A percentile compares a stretch with the other conserved stretches of the same genome.
phyloP scores from a whole-genome alignment of 1,139 yeast species.

The Hanseniaspora uvarum region DNA sequence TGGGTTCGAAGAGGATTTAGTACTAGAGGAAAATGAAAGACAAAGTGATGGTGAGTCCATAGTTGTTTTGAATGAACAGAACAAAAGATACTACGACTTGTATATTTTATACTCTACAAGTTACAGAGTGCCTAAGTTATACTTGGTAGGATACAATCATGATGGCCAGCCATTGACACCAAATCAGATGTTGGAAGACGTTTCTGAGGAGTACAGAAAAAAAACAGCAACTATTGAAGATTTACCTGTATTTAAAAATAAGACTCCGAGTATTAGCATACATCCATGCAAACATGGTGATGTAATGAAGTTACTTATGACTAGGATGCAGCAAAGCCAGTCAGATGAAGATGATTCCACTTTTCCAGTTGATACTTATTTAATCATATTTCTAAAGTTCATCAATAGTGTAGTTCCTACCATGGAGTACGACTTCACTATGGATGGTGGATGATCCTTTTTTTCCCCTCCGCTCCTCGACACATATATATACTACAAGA shows the following conservation, averaged over 20 bases:
- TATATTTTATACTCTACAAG: slow-evolving; percentile 90
- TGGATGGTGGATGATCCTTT: slow-evolving; percentile 68
- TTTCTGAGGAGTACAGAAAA: slow-evolving; percentile 79
- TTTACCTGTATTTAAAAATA: slow-evolving; percentile 57
- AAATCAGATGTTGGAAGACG: slow-evolving; percentile 86
- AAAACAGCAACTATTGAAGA: slow-evolving; percentile 94
- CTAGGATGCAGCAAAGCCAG: slow-evolving; percentile 37
- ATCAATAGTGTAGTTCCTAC: slow-evolving; percentile 97
- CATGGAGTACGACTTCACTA: slow-evolving; percentile 90
- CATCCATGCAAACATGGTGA: slow-evolving; percentile 95
- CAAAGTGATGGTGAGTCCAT: slow-evolving; percentile 32
- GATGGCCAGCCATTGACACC: slow-evolving; percentile 83
- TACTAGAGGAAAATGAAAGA: slow-evolving; percentile 30
- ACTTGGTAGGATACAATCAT: slow-evolving; percentile 73
- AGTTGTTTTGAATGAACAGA: slow-evolving; percentile 29
- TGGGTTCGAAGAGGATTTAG: slow-evolving; percentile 36
- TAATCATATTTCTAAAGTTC: slow-evolving; percentile 79
- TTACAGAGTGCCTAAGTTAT: slow-evolving; percentile 90
- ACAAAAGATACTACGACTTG: slow-evolving; percentile 67
- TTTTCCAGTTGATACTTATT: slow-evolving; percentile 80
- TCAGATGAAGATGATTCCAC: slow-evolving; percentile 39
- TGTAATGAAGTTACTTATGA: slow-evolving; percentile 83
- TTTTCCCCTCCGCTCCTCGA: too few species aligned
- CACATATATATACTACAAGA: too few species aligned
- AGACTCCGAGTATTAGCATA: slow-evolving; percentile 64